phyloP scores from a whole-genome alignment of 2,329 filamentous ascomycete species.

The Fusarium armeniacum region DNA sequence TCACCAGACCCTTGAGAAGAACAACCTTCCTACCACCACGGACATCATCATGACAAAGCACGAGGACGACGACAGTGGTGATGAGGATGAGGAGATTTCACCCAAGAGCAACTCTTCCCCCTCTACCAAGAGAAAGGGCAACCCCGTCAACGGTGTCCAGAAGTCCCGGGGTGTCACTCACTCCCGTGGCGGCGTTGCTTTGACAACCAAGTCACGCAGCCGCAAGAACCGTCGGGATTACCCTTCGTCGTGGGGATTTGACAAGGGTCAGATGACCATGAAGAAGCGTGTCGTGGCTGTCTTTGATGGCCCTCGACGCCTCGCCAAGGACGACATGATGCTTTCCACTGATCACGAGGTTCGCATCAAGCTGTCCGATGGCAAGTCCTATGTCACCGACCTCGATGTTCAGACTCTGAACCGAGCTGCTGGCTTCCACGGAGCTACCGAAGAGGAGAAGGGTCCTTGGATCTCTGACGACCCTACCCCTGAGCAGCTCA shows the following conservation, averaged over 20 bases:
- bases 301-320: constrained; percentile 86
- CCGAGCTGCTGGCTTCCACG: constrained; percentile 86
- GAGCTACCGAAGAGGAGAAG: constrained; percentile 87
- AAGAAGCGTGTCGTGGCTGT: constrained; percentile 96
- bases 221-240: constrained; percentile 96
- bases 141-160: constrained; percentile 69
- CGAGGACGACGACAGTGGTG: constrained; percentile 69
- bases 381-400: constrained; percentile 88
- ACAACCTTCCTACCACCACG: constrained; percentile 66
- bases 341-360: constrained; percentile 95
- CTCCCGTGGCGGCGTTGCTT: constrained; percentile 78
- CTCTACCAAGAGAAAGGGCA: constrained; percentile 68
- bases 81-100: constrained; percentile 66
- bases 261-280: constrained; percentile 95
- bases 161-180: constrained; percentile 82
- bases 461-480: constrained; percentile 86
- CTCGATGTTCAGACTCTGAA: constrained; percentile 91
- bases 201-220: constrained; percentile 71
- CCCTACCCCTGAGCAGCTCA: constrained; percentile 71
- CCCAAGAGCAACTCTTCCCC: constrained; percentile 62
- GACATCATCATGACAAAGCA: constrained; percentile 58
- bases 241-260: constrained; percentile 92
- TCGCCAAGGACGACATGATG: constrained; percentile 99
- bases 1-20: constrained; percentile 73
- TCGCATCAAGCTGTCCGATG: constrained; percentile 82